Percentiles rank a stretch among this genome's conserved stretches.
Evolutionary conservation across 2,329 filamentous ascomycete genomes (phyloP).

Genomic region (Pyricularia pennisetigena): DNA sequence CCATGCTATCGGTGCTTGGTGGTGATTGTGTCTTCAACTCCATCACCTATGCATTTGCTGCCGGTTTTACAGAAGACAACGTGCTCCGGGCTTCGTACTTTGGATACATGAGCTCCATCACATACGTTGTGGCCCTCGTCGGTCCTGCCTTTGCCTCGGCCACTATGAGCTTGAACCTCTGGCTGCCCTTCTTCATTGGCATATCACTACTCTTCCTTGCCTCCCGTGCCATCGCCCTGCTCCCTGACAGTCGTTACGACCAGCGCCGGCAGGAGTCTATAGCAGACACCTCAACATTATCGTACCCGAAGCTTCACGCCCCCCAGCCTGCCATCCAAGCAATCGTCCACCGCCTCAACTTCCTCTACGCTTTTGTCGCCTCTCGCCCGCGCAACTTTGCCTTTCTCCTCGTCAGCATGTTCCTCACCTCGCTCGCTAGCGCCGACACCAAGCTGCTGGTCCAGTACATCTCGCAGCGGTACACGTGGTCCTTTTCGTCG

Average conservation of each 20-base stretch:
- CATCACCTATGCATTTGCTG: constrained; percentile 34
- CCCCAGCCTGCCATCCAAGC: neutral
- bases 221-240: constrained; percentile 19
- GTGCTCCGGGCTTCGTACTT: constrained; percentile 36
- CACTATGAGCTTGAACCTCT: constrained; percentile 31
- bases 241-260: constrained; percentile 17
- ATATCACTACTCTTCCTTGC: constrained; percentile 24
- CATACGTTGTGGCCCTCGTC: constrained; percentile 34
- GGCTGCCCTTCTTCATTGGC: constrained; percentile 34
- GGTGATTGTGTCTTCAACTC: constrained; percentile 42
- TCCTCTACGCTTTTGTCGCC: constrained; percentile 21
- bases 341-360: constrained; percentile 13
- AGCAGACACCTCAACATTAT: neutral
- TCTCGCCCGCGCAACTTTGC: constrained; percentile 30
- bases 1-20: constrained; percentile 32
- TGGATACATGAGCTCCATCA: constrained; percentile 37
- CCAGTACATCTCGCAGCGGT: constrained; percentile 40
- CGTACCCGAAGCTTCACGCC: neutral
- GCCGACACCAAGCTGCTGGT: constrained; percentile 40
- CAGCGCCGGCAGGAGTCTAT: constrained; percentile 11
- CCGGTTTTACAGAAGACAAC: constrained; percentile 31
- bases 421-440: constrained; percentile 37
- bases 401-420: constrained; percentile 31
- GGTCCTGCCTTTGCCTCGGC: constrained; percentile 35
- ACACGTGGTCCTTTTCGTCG: constrained; percentile 32